Evolutionary conservation across 306 rosid species (phyloP), one percentile per base, ranked within the genome.

Genomic region (Fagus sylvatica): DNA sequence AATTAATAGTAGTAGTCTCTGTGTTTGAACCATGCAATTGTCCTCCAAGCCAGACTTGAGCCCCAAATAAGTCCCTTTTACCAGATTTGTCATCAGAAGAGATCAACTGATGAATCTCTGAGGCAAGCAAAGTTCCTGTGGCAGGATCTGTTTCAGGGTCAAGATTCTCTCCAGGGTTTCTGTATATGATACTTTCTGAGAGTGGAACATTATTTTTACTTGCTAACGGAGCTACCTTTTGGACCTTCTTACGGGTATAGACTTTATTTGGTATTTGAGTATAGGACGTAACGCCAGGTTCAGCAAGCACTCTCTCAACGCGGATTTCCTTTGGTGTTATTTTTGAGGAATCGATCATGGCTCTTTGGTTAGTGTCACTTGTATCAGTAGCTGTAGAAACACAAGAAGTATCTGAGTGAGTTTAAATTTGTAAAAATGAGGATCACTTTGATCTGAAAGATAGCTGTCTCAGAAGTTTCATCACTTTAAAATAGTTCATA

Each of bases 201-300:
- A 84, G 60, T 19, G 79, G 82, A 40, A 57, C 37, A 39, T 42
- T 74, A 76, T 74, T 19, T 3, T 78, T 83, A 79, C 71, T 84
- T 70, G 84, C 76, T 55, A 64, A 69, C 41, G 57, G 80, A 57
- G 74, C 69, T 76, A 73, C 56, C 16, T 75, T 79, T 56, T 49
- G 80, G 71, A 70, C 72, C 81, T 85, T 91, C 84, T 71, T 90
- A 77, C 93, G 84, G 72, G 82, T 71, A 87, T 90, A 91, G 72
- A 89, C 89, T 32, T 78, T 53, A 3, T 57, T 85, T 69, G 87
- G 85, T 53, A 33, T 78, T 74, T 80, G 87, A 72, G 83, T 76
- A 68, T 73, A 41, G 55, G 90, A 53, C 69, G 16, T 17, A 53
- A 36, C 77, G 75, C 64, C 78, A 72, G 80, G 72, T 76, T 88